Evolutionary conservation across 768 basidiomycete species (phyloP), one percentile per base, ranked within the genome.

Genomic region (Hypholoma fasciculare): DNA sequence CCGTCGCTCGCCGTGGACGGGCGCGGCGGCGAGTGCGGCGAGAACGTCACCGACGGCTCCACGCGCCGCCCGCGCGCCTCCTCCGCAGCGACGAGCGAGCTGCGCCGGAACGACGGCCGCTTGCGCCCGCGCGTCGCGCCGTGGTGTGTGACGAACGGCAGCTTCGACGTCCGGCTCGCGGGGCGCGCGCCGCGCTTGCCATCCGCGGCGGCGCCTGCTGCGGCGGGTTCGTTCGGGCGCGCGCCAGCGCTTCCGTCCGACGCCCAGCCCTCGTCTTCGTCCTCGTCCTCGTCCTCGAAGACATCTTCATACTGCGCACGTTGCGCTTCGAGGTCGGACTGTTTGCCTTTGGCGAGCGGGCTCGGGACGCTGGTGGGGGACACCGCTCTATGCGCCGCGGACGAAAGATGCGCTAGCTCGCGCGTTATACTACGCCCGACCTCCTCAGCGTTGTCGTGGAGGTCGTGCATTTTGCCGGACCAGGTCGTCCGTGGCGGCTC

Each of bases 211-310:
- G 52, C 19, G 39, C 51, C 38, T 34, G 30, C 2, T n/a, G 42
- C 52, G 12, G 57, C 14, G 37, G 52, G 19, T 17, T 37, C 40
- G 13, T 39, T 30, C 9, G 42, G 27, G 3, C 39, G 34, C 34
- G 19, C 7, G 23, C 38, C 50, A 0, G 48, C 37, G 38, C 49
- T 61, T 20, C 67, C 72, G 49, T 90, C 89, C 6, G 87, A 89
- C 16, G 79, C 78, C 87, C 86, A 89, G 1, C 78, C 85, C 58
- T 83, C 30, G 30, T 34, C 88, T 0, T 87, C 86, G 16, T 83
- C 83, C 7, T 63, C 86, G 16, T 83, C 83, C 7, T 63, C 51
- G 26, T 61, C 52, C 23, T 56, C 54, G 40, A 52, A 39, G 23
- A 62, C 65, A 48, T 44, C 60, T 46, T n/a, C 61, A 13, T 17